phyloP scores from a whole-genome alignment of 371 early-diverging fungal species.

The Syncephalis fuscata region DNA sequence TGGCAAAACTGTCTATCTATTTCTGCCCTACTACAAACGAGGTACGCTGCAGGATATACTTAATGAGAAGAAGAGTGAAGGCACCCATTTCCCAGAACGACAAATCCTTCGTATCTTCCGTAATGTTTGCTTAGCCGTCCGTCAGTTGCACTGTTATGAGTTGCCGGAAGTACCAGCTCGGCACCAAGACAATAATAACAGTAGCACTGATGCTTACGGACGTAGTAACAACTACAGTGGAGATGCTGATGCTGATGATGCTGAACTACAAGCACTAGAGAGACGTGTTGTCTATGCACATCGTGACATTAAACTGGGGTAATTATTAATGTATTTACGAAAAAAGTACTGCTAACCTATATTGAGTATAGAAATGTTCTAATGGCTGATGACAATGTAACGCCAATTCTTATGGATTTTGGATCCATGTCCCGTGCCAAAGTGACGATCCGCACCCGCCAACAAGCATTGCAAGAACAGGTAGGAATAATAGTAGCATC shows the following conservation, averaged over 20 bases:
- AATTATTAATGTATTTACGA: conserved; percentile 3
- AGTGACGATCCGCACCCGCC: conserved; percentile 31
- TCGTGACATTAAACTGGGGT: conserved; percentile 69
- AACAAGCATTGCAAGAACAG: conserved; percentile 45
- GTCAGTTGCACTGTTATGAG: conserved; percentile 33
- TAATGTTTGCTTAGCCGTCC: conserved; percentile 38
- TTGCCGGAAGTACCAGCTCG: conserved; percentile 20
- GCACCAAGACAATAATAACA: neutral
- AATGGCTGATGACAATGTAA: conserved; percentile 40
- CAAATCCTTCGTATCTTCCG: conserved; percentile 37
- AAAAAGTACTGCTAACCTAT: neutral
- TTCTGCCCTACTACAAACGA: conserved; percentile 45
- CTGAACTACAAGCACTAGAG: conserved; percentile 8
- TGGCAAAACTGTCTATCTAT: conserved; percentile 42
- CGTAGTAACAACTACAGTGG: neutral
- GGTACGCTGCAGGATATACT: conserved; percentile 47
- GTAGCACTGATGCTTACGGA: neutral
- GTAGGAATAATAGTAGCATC: conserved; percentile 4
- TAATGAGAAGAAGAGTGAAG: conserved; percentile 26
- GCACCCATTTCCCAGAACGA: conserved; percentile 30
- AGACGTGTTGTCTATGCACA: conserved; percentile 43
- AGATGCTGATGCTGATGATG: neutral
- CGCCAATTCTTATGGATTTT: conserved; percentile 62
- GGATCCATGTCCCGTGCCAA: conserved; percentile 47
- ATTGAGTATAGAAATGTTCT: conserved; percentile 25